Evolutionary conservation across 805 yeast species (phyloP), one percentile per base, ranked within the genome.

Genomic region (Spathaspora passalidarum): DNA sequence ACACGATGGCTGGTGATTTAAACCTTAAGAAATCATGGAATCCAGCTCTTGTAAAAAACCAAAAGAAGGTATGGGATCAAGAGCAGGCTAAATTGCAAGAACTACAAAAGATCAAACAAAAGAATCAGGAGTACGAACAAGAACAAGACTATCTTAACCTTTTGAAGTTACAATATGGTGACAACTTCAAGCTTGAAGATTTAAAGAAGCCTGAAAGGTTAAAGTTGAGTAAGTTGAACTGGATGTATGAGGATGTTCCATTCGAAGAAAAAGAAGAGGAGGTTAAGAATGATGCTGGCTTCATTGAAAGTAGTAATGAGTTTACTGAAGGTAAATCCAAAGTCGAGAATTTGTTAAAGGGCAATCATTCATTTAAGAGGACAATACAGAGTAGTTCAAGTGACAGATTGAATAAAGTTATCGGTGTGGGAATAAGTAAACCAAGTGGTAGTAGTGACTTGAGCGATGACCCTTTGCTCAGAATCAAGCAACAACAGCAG

Each of bases 1-100:
- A n/a, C n/a, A 38, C 4, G 17, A 71, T 71, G 61, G 87, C 90
- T 1, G 88, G 90, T 4, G 96, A 91, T 63, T 74, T 92, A 51
- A 92, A 92, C 61, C 65, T 91, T 46, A 86, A 92, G 68, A 92
- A 92, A 62, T 92, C 98, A 50, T 92, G 98, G 99, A 89, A 92
- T 63, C 97, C 99, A 2, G 91, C 86, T 40, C 73, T 88, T 42
- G 71, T 87, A 60, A 87, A 85, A 61, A 92, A 92, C 72, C 89
- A 84, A 65, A 84, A 83, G 53, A 86, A 84, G 57, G 91, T 92
- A 29, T 86, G 96, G 92, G 75, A 81, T 52, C 75, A 72, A 44
- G 97, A 94, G 58, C 90, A 88, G 59, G 84, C 84, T 35, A 82
- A 86, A 7, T 66, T 88, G 5, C 77, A 78, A n/a, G 95, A 88